phyloP scores from a whole-genome alignment of 2,329 filamentous ascomycete genomes.

The Venturiaceae sp. region DNA sequence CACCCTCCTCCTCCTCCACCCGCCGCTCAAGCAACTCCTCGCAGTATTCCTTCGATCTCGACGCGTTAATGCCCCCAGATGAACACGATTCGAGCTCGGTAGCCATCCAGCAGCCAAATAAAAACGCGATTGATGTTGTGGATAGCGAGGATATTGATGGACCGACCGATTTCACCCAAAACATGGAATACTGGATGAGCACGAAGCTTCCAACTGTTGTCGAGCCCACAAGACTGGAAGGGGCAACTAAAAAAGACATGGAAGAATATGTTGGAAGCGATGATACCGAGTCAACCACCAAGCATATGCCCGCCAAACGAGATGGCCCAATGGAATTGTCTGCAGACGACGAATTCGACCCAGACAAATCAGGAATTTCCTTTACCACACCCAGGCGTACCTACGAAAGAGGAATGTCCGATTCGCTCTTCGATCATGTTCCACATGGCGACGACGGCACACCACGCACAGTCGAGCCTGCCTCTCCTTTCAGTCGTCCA shows the following conservation, averaged over 20 bases:
- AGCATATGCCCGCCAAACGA: background rate
- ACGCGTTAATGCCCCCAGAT: constrained; percentile 22
- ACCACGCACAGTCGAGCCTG: background rate
- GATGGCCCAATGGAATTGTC: background rate
- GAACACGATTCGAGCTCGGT: constrained; percentile 20
- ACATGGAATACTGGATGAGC: constrained; percentile 32
- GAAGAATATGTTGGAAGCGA: constrained; percentile 6
- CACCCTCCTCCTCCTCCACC: background rate
- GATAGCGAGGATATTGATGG: constrained; percentile 30
- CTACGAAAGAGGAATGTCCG: no score
- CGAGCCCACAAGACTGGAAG: background rate
- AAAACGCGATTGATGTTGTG: constrained; percentile 23
- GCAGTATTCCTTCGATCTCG: constrained; percentile 28
- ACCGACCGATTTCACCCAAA: constrained; percentile 31
- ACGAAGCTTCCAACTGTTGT: constrained; percentile 2
- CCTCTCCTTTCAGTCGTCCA: background rate
- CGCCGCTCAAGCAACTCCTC: constrained; percentile 1
- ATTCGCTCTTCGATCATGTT: no score
- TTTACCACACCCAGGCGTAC: no score
- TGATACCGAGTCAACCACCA: background rate
- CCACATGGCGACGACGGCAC: no score
- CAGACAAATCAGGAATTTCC: background rate
- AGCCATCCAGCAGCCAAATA: constrained; percentile 17
- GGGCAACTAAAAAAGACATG: background rate
- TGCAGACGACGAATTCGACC: background rate